phyloP scores from a whole-genome alignment of 495 filamentous ascomycete species.

The Penicillium bialowiezense region DNA sequence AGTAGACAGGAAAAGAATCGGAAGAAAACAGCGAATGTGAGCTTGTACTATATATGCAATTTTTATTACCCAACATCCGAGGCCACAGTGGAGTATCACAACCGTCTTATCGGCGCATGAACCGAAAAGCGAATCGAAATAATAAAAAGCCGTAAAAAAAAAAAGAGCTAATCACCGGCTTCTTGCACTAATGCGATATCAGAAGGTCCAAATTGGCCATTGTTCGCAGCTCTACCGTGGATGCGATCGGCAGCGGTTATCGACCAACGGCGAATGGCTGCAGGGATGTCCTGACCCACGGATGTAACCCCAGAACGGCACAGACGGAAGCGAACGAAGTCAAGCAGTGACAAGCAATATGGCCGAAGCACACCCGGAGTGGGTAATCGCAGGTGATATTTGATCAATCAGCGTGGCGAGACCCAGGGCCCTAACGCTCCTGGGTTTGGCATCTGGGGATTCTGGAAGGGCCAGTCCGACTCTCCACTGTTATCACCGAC shows the following conservation, averaged over 20 bases:
- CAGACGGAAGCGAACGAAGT: conserved; percentile 17
- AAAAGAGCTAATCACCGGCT: conserved; percentile 8
- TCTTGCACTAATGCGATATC: conserved; percentile 6
- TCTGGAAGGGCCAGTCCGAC: conserved; percentile 7
- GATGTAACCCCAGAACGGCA: conserved; percentile 34
- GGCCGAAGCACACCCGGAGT: conserved; percentile 1
- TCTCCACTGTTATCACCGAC: conserved; percentile 11
- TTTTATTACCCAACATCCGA: conserved; percentile 19
- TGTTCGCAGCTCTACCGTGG: conserved; percentile 19
- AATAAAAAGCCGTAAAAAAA: conserved; percentile 4
- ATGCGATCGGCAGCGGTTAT: conserved; percentile 20
- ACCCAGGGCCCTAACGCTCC: background rate
- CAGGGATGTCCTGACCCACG: conserved; percentile 5
- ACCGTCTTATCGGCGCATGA: conserved; percentile 19
- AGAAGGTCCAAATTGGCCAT: conserved; percentile 7
- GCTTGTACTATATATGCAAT: conserved; percentile 24
- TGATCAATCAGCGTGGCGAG: conserved; percentile 8
- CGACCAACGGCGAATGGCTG: conserved; percentile 9
- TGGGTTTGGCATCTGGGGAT: background rate
- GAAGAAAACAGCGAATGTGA: conserved; percentile 1
- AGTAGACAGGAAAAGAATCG: background rate
- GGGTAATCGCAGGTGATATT: background rate
- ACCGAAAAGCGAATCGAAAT: conserved; percentile 11
- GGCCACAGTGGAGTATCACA: conserved; percentile 10
- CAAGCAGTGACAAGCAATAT: conserved; percentile 15